phyloP scores from a whole-genome alignment of 2,329 filamentous ascomycete species.

The Mycocentrospora acerina region DNA sequence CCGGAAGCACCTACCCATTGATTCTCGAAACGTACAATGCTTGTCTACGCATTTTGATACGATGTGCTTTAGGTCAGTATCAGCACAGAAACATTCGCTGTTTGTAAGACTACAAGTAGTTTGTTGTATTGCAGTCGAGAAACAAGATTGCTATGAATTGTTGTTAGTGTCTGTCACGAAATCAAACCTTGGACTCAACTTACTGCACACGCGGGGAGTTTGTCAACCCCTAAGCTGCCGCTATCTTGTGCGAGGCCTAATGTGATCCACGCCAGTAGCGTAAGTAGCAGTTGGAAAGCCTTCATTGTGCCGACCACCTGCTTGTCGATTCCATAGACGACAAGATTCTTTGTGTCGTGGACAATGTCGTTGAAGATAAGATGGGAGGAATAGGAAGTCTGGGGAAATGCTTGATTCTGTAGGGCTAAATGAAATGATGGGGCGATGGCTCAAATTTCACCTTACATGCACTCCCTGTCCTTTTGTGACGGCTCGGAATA shows the following conservation, averaged over 20 bases:
- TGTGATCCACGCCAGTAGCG: constrained; percentile 16
- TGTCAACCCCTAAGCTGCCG: constrained; percentile 7
- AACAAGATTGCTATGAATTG: constrained; percentile 14
- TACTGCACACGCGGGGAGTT: constrained; percentile 24
- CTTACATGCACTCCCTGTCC: too few species aligned
- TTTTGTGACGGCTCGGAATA: too few species aligned
- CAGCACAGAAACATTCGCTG: constrained; percentile 16
- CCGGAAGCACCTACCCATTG: constrained; percentile 10
- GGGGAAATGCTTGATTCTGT: too few species aligned
- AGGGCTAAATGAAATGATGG: too few species aligned
- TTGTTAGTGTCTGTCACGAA: constrained; percentile 2
- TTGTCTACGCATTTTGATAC: constrained; percentile 14
- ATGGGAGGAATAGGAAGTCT: too few species aligned
- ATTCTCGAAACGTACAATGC: constrained; percentile 18
- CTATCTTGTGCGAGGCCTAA: constrained; percentile 16
- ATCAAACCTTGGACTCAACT: too few species aligned
- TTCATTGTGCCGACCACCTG: constrained; percentile 20
- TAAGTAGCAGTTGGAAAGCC: constrained; percentile 15
- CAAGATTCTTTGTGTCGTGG: too few species aligned
- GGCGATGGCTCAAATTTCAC: too few species aligned
- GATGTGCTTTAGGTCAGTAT: constrained; percentile 13
- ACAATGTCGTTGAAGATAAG: too few species aligned
- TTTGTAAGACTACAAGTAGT: constrained; percentile 14
- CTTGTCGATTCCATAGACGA: too few species aligned
- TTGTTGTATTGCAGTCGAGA: constrained; percentile 9